Evolutionary conservation across 1,139 yeast genomes (phyloP).

Genomic region (Wickerhamomyces sp.): DNA sequence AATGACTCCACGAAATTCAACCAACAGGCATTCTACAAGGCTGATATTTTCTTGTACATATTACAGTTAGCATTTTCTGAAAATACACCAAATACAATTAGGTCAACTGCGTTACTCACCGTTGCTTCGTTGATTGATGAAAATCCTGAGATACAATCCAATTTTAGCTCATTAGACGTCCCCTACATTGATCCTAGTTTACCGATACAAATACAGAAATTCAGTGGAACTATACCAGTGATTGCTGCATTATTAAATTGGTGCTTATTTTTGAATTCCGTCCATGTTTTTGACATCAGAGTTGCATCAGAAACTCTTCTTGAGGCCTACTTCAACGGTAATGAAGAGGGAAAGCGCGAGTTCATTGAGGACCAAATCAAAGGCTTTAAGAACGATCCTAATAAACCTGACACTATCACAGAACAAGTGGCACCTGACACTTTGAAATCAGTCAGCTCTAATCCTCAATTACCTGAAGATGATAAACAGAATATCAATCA

Average conservation of each 20-base stretch:
- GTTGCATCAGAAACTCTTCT: constrained; percentile 65
- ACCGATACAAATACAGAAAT: constrained; percentile 32
- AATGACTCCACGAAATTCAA: constrained; percentile 58
- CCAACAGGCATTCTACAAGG: constrained; percentile 57
- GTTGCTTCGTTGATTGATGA: constrained; percentile 66
- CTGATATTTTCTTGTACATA: constrained; percentile 62
- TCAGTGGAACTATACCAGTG: constrained; percentile 48
- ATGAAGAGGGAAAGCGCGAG: constrained; percentile 52
- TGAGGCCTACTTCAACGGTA: constrained; percentile 64
- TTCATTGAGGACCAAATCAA: constrained; percentile 63
- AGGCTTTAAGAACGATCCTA: too few species aligned
- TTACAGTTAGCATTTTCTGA: constrained; percentile 68
- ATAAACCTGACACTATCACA: not conserved
- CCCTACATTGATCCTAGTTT: constrained; percentile 87
- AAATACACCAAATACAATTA: constrained; percentile 54
- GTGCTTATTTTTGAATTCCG: constrained; percentile 74
- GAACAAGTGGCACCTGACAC: too few species aligned
- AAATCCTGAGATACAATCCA: constrained; percentile 48
- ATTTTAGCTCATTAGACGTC: constrained; percentile 79
- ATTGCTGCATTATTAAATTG: constrained; percentile 74
- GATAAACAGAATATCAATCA: too few species aligned
- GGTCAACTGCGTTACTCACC: constrained; percentile 65
- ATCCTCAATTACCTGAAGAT: too few species aligned
- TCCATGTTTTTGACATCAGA: constrained; percentile 78
- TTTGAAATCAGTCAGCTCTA: too few species aligned